Conservation (phyloP, 106 monocot species). For the Allium fistulosum region DNA sequence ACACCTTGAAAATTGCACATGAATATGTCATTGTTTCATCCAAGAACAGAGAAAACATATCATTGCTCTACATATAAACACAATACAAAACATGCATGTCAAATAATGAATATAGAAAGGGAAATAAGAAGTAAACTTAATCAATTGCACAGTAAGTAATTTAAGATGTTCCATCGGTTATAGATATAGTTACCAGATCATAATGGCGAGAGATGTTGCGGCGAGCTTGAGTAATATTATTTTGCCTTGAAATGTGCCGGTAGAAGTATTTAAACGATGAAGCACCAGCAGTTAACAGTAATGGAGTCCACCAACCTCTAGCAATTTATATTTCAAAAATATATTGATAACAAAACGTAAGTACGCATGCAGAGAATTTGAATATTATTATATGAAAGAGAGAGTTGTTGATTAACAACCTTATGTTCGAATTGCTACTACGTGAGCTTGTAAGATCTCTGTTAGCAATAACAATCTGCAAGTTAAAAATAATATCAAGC, state of each 20-base stretch:
- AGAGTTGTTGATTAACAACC: constrained; percentile 14
- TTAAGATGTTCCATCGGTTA: background rate
- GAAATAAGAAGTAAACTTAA: background rate
- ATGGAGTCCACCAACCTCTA: constrained; percentile 96
- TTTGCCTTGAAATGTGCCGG: constrained; percentile 65
- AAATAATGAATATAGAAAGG: constrained; percentile 3
- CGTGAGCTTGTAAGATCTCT: constrained; percentile 46
- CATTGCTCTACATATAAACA: constrained; percentile 65
- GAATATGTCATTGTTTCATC: constrained; percentile 98
- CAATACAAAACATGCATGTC: background rate
- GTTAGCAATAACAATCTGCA: constrained; percentile 88
- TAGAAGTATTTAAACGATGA: constrained; percentile 75
- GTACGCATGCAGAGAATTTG: background rate
- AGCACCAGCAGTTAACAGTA: constrained; percentile 67
- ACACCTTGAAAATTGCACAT: constrained; percentile 83
- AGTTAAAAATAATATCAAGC: background rate
- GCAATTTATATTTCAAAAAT: background rate
- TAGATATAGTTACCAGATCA: constrained; percentile 63
- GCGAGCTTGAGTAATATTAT: constrained; percentile 73
- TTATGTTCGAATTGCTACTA: constrained; percentile 13
- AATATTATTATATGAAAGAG: background rate
- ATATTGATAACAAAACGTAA: constrained; percentile 1
- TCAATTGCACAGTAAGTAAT: no score
- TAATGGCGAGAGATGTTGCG: constrained; percentile 92
- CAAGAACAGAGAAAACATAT: constrained; percentile 87